Evolutionary conservation across 2,329 filamentous ascomycete genomes (phyloP).

Genomic region (Pseudogymnoascus sp.): DNA sequence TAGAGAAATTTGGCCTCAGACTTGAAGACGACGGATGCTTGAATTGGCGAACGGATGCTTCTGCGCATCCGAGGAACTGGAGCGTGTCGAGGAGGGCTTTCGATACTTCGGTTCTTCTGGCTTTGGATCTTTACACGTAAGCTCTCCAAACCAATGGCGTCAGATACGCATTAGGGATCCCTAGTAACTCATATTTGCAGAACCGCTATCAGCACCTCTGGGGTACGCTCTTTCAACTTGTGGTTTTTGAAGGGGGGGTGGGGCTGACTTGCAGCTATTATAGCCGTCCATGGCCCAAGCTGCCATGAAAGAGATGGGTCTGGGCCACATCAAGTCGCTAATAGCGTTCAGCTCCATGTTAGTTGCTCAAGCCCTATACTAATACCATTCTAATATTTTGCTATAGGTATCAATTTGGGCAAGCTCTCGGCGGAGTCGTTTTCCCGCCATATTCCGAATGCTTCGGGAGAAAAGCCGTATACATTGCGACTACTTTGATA

Average conservation of each 20-base stretch:
- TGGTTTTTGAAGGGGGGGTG: not conserved
- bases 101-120: constrained; percentile 14
- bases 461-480: constrained; percentile 30
- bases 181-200: not conserved
- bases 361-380: constrained; percentile 11
- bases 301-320: constrained; percentile 14
- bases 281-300: constrained; percentile 17
- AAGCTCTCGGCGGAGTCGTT: constrained; percentile 31
- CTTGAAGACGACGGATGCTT: not conserved
- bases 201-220: constrained; percentile 18
- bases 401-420: constrained; percentile 29
- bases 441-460: constrained; percentile 32
- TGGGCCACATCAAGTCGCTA: constrained; percentile 16
- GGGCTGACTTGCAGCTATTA: not conserved
- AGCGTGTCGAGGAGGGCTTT: constrained; percentile 15
- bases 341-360: constrained; percentile 17
- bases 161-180: not conserved
- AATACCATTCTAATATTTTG: not conserved
- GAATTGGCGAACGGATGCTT: not conserved
- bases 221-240: constrained; percentile 9
- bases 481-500: constrained; percentile 26
- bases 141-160: not conserved
- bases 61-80: constrained; percentile 17
- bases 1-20: not conserved
- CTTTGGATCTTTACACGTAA: constrained; percentile 21